Base-by-base conservation (phyloP, 2,329 filamentous ascomycete species). In the Colletotrichum theobromicola region DNA sequence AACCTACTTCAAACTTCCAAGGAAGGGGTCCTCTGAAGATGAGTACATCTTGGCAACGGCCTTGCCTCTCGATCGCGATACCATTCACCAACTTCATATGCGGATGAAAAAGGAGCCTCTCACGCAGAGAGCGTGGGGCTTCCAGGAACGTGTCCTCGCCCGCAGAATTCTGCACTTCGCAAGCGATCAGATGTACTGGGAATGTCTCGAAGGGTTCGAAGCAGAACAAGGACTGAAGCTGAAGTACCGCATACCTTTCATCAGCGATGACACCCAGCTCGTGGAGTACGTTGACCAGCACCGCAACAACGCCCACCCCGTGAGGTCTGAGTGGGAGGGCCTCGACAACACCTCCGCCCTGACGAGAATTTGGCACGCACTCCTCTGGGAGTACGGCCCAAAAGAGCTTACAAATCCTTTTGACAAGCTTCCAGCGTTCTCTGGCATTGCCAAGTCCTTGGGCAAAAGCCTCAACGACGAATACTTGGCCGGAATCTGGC, bases 401-500 rank as follows among this genome's bases (percentile, higher is more conserved):
- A 30, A 62, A 18, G 63, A 77, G 3, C 60, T 83, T 18, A 79
- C 78, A 0, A 70, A 78, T 1, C 34, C 62, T 5, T 32, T 66
- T 0, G 82, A 83, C 55, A 79, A 78, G 24, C 76, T 83, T 6
- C 79, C 81, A 0, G 81, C 80, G 2, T 78, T 83, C 46, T 81
- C 80, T 4, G 81, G 80, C 1, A 72, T 82, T 26, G 82, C 81
- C 0, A 76, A 74, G 6, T 69, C 75, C 5, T 60, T 82, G 37
- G 77, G 77, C 34, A 70, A 75, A 37, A 76, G 70, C 4, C 77
- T 76, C 7, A 67, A 68, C 0, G 78, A 78, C 16, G 63, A 78
- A 10, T 83, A 83, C 62, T 70, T 77, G 2, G 82, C 82, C 1
- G 80, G 82, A 1, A 50, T 83, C 24, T 83, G 82, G 82, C 58